Conservation (phyloP, 2,329 filamentous ascomycete species). For the Calonectria henricotiae region DNA sequence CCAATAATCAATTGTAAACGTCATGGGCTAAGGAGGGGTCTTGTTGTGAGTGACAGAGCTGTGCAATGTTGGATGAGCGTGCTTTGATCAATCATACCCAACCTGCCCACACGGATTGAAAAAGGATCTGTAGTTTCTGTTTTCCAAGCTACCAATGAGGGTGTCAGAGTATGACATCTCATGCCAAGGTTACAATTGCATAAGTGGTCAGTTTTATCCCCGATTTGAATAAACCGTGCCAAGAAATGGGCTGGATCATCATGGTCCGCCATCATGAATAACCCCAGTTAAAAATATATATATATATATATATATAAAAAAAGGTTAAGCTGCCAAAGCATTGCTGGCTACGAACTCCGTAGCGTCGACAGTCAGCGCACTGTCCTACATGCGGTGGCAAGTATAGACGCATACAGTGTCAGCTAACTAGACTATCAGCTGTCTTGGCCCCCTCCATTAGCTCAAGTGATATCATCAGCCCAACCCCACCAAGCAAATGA, state of each 20-base stretch:
- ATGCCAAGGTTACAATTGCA: background rate
- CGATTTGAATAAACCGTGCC: conserved; percentile 1
- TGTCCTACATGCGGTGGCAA: conserved; percentile 1
- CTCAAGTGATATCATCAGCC: conserved; percentile 53
- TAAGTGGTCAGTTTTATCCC: background rate
- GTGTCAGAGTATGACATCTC: background rate
- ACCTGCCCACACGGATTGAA: background rate
- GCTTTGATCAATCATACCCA: conserved; percentile 21
- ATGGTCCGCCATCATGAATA: background rate
- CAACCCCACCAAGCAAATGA: conserved; percentile 43
- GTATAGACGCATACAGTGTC: conserved; percentile 44
- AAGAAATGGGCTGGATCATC: background rate
- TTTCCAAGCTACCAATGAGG: background rate
- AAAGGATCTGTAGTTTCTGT: background rate
- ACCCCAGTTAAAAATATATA: background rate
- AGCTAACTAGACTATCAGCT: conserved; percentile 37
- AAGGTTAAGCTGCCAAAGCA: conserved; percentile 24
- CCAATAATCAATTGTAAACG: background rate
- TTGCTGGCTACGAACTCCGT: conserved; percentile 36
- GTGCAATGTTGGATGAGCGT: conserved; percentile 4
- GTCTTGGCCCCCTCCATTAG: conserved; percentile 51
- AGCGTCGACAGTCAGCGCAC: conserved; percentile 24
- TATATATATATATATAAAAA: background rate
- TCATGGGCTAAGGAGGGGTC: background rate
- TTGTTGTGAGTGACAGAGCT: background rate